Percentiles rank a stretch among this genome's conserved stretches.
These are phyloP conservation scores for Verticillium alfalfae DNA, from an alignment of 2,329 filamentous ascomycete genomes.

Conservation along the genomic window DNA sequence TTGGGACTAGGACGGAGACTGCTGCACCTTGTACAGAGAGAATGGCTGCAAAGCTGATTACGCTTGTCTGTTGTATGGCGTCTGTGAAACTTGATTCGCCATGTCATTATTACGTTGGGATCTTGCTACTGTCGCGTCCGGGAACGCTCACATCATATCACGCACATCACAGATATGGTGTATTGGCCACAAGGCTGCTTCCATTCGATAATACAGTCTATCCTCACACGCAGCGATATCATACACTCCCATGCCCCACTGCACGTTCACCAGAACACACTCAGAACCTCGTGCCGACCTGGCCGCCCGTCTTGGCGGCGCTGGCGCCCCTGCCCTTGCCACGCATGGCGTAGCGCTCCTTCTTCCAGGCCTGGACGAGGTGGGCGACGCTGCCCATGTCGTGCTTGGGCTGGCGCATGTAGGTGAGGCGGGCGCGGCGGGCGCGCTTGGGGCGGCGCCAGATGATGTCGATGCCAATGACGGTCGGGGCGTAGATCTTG, in stretches of 20 bases:
- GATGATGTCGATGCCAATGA: conserved; percentile 89
- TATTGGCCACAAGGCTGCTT: neutral
- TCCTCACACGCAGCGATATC: conserved; percentile 15
- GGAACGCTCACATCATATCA: neutral
- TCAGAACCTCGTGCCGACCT: conserved; percentile 7
- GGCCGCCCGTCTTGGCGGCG: neutral
- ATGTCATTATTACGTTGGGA: too few relatives aligned
- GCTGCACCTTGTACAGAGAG: neutral
- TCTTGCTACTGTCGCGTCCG: too few relatives aligned
- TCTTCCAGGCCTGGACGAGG: conserved; percentile 55
- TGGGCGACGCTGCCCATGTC: conserved; percentile 83
- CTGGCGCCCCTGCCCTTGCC: conserved; percentile 5
- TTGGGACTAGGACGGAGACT: neutral
- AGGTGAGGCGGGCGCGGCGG: conserved; percentile 81
- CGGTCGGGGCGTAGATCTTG: conserved; percentile 88
- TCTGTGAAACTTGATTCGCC: neutral
- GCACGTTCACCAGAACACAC: neutral
- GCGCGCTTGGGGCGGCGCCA: conserved; percentile 80
- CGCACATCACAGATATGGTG: neutral
- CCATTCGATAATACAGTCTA: conserved; percentile 2
- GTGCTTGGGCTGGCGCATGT: conserved; percentile 83
- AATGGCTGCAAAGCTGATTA: neutral
- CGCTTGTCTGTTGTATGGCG: neutral
- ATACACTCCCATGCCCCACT: conserved; percentile 12
- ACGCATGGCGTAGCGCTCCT: conserved; percentile 34